Percentiles rank a stretch among this genome's conserved stretches.
phyloP scores from a whole-genome alignment of 1,284 basidiomycete genomes.

The Ceratobasidium theobromae region DNA sequence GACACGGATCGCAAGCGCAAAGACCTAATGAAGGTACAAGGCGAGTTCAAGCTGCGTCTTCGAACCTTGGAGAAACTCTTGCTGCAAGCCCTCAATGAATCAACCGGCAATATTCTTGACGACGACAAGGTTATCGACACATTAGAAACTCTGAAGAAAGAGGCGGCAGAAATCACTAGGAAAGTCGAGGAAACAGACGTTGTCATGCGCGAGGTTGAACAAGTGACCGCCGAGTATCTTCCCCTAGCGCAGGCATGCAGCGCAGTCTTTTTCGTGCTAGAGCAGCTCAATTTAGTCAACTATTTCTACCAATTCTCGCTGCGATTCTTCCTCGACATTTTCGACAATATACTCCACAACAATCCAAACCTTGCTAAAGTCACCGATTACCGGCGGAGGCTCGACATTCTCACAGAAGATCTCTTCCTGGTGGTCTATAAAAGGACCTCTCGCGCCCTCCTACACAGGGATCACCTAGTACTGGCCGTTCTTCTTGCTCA shows the following conservation, averaged over 20 bases:
- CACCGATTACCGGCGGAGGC: slow-evolving; percentile 71
- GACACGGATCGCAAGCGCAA: slow-evolving; percentile 96
- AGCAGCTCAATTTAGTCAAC: slow-evolving; percentile 90
- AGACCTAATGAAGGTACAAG: slow-evolving; percentile 98
- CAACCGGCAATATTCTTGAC: slow-evolving; percentile 94
- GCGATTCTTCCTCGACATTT: slow-evolving; percentile 97
- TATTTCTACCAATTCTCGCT: slow-evolving; percentile 99
- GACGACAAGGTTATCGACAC: slow-evolving; percentile 99
- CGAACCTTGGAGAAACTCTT: slow-evolving; percentile 92
- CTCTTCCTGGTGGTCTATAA: slow-evolving; percentile 90
- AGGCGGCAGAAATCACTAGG: slow-evolving; percentile 93
- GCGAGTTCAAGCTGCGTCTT: slow-evolving; percentile 93
- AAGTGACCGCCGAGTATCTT: slow-evolving; percentile 92
- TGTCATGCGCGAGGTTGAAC: slow-evolving; percentile 95
- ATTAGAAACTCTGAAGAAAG: slow-evolving; percentile 93
- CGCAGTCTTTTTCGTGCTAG: slow-evolving; percentile 95
- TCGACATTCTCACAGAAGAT: slow-evolving; percentile 85
- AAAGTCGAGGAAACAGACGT: slow-evolving; percentile 98
- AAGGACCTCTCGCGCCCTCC: slow-evolving; percentile 86
- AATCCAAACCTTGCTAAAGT: slow-evolving; percentile 87
- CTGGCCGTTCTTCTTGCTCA: slow-evolving; percentile 89
- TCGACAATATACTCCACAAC: slow-evolving; percentile 89
- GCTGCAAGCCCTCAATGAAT: slow-evolving; percentile 95
- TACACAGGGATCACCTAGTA: slow-evolving; percentile 91
- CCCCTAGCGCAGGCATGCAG: slow-evolving; percentile 96